Evolutionary conservation across 768 basidiomycete genomes (phyloP).

Genomic region (Boletus reticulatus): DNA sequence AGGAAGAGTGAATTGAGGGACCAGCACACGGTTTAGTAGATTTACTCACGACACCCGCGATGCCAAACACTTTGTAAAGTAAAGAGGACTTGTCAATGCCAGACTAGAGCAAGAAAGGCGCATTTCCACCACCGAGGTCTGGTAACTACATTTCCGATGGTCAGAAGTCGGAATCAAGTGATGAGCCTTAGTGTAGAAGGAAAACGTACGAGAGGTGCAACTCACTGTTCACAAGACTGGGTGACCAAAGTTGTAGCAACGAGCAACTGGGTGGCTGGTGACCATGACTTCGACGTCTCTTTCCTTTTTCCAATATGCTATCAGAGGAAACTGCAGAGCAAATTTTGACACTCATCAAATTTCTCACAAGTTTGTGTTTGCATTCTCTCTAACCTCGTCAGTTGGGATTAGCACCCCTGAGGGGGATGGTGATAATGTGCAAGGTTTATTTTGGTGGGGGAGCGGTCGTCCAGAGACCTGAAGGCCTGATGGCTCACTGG

Average conservation of each 20-base stretch:
- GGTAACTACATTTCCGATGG: slow-evolving; percentile 13
- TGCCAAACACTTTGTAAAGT: slow-evolving; percentile 10
- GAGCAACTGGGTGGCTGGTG: neutral
- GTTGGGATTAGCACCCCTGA: too few relatives aligned
- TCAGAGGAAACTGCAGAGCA: too few relatives aligned
- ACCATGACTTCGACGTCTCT: slow-evolving; percentile 9
- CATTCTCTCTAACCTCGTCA: too few relatives aligned
- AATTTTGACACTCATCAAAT: too few relatives aligned
- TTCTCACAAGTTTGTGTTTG: too few relatives aligned
- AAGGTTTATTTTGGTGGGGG: too few relatives aligned
- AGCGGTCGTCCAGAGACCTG: too few relatives aligned
- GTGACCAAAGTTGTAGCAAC: slow-evolving; percentile 5
- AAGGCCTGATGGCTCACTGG: too few relatives aligned
- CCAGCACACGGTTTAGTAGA: neutral
- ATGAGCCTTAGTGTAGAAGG: neutral
- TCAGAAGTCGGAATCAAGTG: slow-evolving; percentile 11
- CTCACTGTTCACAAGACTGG: slow-evolving; percentile 8
- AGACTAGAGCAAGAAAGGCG: slow-evolving; percentile 1
- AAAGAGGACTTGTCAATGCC: slow-evolving; percentile 16
- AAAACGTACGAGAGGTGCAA: neutral
- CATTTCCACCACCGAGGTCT: neutral
- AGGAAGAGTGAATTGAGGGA: neutral
- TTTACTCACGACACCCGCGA: neutral
- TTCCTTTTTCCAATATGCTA: slow-evolving; percentile 7
- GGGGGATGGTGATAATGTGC: too few relatives aligned